A percentile compares a stretch with the other conserved stretches of the same genome.
phyloP scores from a whole-genome alignment of 2,329 filamentous ascomycete genomes.

The Fusarium sp. region DNA sequence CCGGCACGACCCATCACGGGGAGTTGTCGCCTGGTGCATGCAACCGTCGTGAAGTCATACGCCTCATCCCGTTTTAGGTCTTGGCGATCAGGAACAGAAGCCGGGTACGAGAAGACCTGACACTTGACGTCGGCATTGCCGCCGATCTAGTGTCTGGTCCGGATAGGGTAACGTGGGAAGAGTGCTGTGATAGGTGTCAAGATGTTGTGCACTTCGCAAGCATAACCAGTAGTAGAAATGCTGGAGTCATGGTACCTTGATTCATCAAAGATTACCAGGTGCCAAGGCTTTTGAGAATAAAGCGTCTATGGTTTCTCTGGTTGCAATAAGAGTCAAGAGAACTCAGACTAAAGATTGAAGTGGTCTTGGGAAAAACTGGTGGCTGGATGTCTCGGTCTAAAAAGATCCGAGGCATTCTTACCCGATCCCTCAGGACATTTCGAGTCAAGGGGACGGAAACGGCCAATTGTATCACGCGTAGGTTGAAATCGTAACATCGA shows the following conservation, averaged over 20 bases:
- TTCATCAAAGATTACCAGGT: no score
- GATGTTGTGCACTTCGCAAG: background rate
- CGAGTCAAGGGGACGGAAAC: background rate
- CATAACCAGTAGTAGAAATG: background rate
- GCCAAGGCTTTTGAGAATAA: background rate
- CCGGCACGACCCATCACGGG: background rate
- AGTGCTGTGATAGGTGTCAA: background rate
- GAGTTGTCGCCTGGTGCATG: background rate
- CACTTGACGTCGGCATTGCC: conserved; percentile 15
- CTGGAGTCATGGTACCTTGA: background rate
- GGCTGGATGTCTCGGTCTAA: background rate
- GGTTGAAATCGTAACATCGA: background rate
- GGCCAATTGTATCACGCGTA: background rate
- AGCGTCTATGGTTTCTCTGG: background rate
- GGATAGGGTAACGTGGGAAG: conserved; percentile 20
- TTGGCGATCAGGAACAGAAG: conserved; percentile 14
- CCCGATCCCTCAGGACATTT: conserved; percentile 5
- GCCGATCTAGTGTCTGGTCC: conserved; percentile 4
- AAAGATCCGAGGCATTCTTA: conserved; percentile 19
- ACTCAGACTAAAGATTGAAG: background rate
- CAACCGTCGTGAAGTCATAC: conserved; percentile 9
- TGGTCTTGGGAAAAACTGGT: background rate
- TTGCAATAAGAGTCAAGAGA: background rate
- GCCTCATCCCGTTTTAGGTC: background rate
- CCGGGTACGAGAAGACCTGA: background rate